Evolutionary conservation across 192 early-diverging fungal species (phyloP), one percentile per base, ranked within the genome.

Genomic region (Podila epicladia): DNA sequence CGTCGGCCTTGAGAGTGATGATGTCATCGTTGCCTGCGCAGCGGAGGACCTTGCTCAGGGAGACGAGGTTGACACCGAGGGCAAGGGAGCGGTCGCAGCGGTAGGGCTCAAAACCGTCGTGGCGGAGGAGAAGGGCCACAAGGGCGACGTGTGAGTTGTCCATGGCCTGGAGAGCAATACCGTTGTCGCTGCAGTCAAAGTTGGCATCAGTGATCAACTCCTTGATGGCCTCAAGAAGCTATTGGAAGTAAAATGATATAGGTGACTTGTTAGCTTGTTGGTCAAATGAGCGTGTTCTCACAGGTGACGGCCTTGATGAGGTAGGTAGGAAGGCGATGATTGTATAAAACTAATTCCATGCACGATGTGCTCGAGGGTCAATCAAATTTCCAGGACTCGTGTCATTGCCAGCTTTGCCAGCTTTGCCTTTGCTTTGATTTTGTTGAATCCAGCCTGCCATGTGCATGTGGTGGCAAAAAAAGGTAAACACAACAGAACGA

Each of bases 141-240:
- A 99, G 89, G 17, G 97, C 95, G n/a, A 99, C 94, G 84, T 99
- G 97, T 31, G 97, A 94, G 89, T 94, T 96, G 87, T 99, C 97
- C 98, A 99, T 99, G 66, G 98, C 96, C 88, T 99, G 98, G 9
- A 99, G 89, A 31, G 92, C 89, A 67, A 99, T 95, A 74, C 98
- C 98, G 37, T 93, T 88, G 82, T 98, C 97, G 64, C 88, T 93
- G 85, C 96, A 99, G 82, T 99, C 97, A 88, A 99, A 96, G 92
- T 99, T 99, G 75, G 93, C 95, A 82, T 99, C 96, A 28, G 92
- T 89, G 70, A 99, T 95, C 65, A 99, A 91, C 74, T 99, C 98
- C 88, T 98, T 99, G 86, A 99, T 87, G 58, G 98, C 96, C 74
- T 98, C 97, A 78, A 98, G 89, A 71, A 97, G 45, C 70, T 77